phyloP scores from a whole-genome alignment of 2,329 filamentous ascomycete genomes.

The Elsinoe perseae region DNA sequence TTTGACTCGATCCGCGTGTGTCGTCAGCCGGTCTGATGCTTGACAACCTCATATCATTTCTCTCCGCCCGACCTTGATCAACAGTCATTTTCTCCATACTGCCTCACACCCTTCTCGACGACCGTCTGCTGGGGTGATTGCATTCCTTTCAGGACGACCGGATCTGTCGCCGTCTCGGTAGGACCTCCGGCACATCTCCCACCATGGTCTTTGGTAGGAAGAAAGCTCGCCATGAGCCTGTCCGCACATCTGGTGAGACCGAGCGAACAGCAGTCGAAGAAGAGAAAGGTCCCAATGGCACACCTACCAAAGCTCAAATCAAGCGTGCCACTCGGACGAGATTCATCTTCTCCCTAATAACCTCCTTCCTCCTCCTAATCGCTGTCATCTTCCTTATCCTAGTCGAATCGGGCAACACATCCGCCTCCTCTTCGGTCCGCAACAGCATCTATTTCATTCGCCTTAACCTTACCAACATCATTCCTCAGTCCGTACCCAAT shows the following conservation, averaged over 20 bases:
- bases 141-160: not conserved
- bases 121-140: too few relatives aligned
- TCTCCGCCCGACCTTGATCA: not conserved
- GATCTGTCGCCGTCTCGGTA: not conserved
- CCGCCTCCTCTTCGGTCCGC: conserved; percentile 49
- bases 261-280: conserved; percentile 7
- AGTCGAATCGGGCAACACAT: conserved; percentile 69
- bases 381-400: conserved; percentile 72
- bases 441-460: conserved; percentile 74
- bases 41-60: not conserved
- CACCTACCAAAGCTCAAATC: conserved; percentile 32
- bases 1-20: not conserved
- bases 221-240: conserved; percentile 4
- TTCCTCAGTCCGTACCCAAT: conserved; percentile 64
- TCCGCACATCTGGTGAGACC: conserved; percentile 2
- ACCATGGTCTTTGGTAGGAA: conserved; percentile 5
- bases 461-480: conserved; percentile 73
- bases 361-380: conserved; percentile 63
- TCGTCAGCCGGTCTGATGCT: not conserved
- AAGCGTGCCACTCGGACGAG: conserved; percentile 48
- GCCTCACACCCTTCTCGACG: not conserved
- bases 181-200: not conserved
- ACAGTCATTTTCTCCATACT: not conserved
- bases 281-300: conserved; percentile 20
- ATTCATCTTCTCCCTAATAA: conserved; percentile 54